Evolutionary conservation across 2,329 filamentous ascomycete genomes (phyloP), one percentile per base, ranked within the genome.

Genomic region (Fusarium sp.): DNA sequence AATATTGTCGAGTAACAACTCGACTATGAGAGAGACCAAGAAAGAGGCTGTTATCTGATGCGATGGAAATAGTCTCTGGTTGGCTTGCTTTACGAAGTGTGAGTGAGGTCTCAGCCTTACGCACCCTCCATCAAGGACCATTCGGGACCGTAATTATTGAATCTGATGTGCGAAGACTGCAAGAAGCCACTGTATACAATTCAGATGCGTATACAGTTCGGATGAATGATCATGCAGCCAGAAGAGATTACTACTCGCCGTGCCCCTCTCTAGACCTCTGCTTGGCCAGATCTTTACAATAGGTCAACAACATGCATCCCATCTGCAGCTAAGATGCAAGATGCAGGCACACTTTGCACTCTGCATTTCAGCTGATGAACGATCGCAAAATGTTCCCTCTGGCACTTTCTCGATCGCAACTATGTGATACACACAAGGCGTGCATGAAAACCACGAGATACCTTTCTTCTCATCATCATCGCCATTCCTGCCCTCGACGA

Each of bases 401-500:
- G 45, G 31, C 44, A 45, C 20, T 38, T 63, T n/a, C 25, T 38
- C 36, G 38, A 62, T 53, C 52, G 36, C 25, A 72, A 62, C 44
- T 59, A 72, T 72, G 60, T 47, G 41, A 44, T 22, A 45, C 42
- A 35, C 29, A 44, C 56, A 56, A 70, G 69, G 41, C 12, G 41
- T 41, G 25, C 12, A 39, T n/a, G 29, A 58, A 52, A 59, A 38
- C 29, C 50, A 54, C 29, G n/a, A 61, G 70, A 27, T 54, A 46
- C 42, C 49, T 56, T 31, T 38, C 29, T 22, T 29, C 42, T n/a
- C 33, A 70, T 39, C 41, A 57, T 14, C 46, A 70, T 72, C 38
- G 14, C 36, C 70, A 73, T 72, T 73, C 70, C 70, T 70, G 41
- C 39, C 47, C 27, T 53, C 33, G 38, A 66, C 36, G 36, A 55